Conservation (phyloP, 1,284 basidiomycete genomes). For the Thelephora terrestris region DNA sequence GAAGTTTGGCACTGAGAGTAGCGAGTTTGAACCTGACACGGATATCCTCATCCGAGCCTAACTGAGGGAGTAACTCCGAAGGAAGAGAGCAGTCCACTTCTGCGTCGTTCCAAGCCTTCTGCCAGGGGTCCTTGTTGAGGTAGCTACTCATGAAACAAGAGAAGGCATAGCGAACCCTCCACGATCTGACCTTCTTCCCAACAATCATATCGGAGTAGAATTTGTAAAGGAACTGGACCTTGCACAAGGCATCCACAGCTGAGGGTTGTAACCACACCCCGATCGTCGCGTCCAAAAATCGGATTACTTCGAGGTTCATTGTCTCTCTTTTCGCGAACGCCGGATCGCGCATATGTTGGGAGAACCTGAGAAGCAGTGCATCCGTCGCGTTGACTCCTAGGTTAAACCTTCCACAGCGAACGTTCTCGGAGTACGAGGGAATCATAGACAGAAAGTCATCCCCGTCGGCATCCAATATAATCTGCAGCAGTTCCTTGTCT, state of each 20-base stretch:
- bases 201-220: conserved; percentile 41
- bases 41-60: conserved; percentile 68
- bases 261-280: conserved; percentile 49
- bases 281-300: conserved; percentile 59
- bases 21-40: conserved; percentile 78
- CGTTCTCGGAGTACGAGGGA: conserved; percentile 44
- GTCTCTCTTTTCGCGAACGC: conserved; percentile 44
- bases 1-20: conserved; percentile 50
- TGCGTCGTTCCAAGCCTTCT: conserved; percentile 38
- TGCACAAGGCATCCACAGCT: conserved; percentile 26
- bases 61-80: conserved; percentile 35
- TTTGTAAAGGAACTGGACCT: conserved; percentile 38
- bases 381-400: conserved; percentile 43
- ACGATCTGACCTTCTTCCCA: conserved; percentile 41
- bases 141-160: conserved; percentile 60
- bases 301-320: conserved; percentile 44
- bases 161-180: conserved; percentile 61
- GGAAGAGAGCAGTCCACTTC: conserved; percentile 28
- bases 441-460: conserved; percentile 49
- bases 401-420: conserved; percentile 44
- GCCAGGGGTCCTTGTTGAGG: conserved; percentile 47
- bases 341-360: conserved; percentile 46
- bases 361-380: conserved; percentile 44
- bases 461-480: conserved; percentile 41
- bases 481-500: conserved; percentile 54